Evolutionary conservation across 805 yeast genomes (phyloP), one percentile per base, ranked within the genome.

Genomic region (Maudiozyma turicensis): DNA sequence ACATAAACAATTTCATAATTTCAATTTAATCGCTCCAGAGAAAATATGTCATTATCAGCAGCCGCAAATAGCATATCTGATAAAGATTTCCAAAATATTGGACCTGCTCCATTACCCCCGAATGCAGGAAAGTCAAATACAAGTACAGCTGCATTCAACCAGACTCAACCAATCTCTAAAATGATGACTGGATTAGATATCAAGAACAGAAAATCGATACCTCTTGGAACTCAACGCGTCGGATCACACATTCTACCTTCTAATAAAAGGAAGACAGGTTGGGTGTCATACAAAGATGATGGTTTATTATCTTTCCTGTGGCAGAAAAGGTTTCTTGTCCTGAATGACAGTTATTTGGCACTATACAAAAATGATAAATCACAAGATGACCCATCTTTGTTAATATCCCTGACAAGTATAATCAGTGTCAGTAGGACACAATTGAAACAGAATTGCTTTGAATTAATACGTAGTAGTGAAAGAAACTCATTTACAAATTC

Each of bases 281-380:
- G 96, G 95, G 90, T 88, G 26, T 85, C 86, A 48, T 81, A 88
- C 51, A 90, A 87, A 65, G 98, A 91, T 58, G 97, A 91, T 58
- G 96, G 97, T 11, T 71, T 91, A 53, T 78, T 87, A 54, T 79
- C 89, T 6, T 89, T 90, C 64, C 73, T 95, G 56, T 91, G 99
- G 99, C 89, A 90, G 50, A 89, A 89, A 61, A 78, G 93, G 58
- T 91, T 73, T 65, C 71, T 91, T 70, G 84, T 86, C 6, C 71
- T 91, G 45, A 79, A 80, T 56, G 96, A 89, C 54, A 76, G 84
- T 40, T 77, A 82, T 43, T 68, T 91, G 50, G 84, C 82, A 49
- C 79, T 91, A 54, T 86, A 82, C 70, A 87, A 85, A 59, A 75
- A 70, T 47, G 96, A 87, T 51, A 60, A 64, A 29, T 62, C 61